Percentiles rank a stretch among this genome's conserved stretches.
phyloP scores from a whole-genome alignment of 148 eudicot species.

The Hydrangea macrophylla region DNA sequence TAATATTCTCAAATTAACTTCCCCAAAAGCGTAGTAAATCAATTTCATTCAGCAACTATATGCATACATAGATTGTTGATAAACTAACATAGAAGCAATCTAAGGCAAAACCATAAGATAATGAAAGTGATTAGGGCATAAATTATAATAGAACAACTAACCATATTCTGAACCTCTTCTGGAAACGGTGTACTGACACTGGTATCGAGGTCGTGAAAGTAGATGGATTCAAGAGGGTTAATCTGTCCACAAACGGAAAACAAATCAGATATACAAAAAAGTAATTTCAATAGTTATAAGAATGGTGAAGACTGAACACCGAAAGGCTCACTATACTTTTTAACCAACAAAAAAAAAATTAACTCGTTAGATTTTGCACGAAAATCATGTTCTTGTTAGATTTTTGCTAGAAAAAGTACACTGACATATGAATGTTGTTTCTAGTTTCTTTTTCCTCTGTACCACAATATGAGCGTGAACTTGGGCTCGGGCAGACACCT shows the following conservation, averaged over 20 bases:
- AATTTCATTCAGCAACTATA: background rate
- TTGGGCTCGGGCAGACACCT: too few relatives aligned
- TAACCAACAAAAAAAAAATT: too few relatives aligned
- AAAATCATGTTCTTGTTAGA: too few relatives aligned
- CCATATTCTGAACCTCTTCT: conserved; percentile 8
- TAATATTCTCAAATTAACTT: background rate
- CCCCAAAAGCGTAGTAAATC: background rate
- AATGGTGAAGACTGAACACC: background rate
- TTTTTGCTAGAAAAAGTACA: too few relatives aligned
- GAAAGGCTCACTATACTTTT: too few relatives aligned
- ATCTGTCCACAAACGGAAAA: background rate
- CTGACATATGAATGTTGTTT: too few relatives aligned
- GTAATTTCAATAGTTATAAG: background rate
- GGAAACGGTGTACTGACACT: background rate
- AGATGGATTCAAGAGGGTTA: background rate
- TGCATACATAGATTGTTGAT: too few relatives aligned
- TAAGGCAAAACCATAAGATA: too few relatives aligned
- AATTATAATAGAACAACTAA: conserved; percentile 1
- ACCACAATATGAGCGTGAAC: too few relatives aligned
- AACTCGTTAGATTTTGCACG: too few relatives aligned
- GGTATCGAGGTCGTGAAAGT: background rate
- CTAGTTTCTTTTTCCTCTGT: too few relatives aligned
- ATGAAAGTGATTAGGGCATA: background rate
- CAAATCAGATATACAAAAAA: conserved; percentile 4
- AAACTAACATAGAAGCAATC: too few relatives aligned